Base-by-base conservation (phyloP, 176 grass and related monocot genomes). In the Triticum aestivum region DNA sequence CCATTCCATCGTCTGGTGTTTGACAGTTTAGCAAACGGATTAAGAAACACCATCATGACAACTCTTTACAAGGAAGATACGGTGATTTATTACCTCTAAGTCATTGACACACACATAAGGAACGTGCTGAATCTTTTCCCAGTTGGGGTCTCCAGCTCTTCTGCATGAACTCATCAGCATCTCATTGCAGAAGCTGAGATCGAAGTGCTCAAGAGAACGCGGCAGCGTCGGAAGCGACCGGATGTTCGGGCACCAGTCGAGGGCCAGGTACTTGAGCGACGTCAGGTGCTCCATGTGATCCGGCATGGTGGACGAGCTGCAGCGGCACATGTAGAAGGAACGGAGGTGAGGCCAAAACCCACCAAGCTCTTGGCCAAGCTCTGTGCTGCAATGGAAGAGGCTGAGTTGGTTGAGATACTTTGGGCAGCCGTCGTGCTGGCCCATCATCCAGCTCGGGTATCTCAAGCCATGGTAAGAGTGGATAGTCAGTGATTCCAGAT, bases 301-400 rank as follows among this genome's bases (percentile, higher is more conserved):
- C n/a, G 69, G 69, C 69, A 72, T n/a, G 69, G 37, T 5, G 35
- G 11, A 18, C 59, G 34, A 79, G n/a, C n/a, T 42, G n/a, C 34
- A 79, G 5, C 0, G 0, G 5, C 0, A 0, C 14, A 79, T 9
- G 0, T 0, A 1, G 3, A 79, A n/a, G 6, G 0, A 0, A 79
- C 3, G 35, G 23, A 79, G 77, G 41, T 29, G n/a, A 64, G 30
- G 1, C 11, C 13, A 63, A 1, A 79, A 26, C 33, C 37, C 21
- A 5, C 11, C 8, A 79, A n/a, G 7, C 41, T 42, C 77, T 9
- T 35, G 58, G 9, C 11, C n/a, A 63, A 4, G 1, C 64, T 9
- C 3, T 10, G 0, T 59, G n/a, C 6, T 42, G 77, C 35, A 79
- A 0, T 0, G 0, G 1, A 0, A 0, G n/a, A 64, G 23, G 0